Percentiles rank a stretch among this genome's conserved stretches.
Evolutionary conservation across 768 basidiomycete species (phyloP).

Genomic region (Sarcodon aspratus): DNA sequence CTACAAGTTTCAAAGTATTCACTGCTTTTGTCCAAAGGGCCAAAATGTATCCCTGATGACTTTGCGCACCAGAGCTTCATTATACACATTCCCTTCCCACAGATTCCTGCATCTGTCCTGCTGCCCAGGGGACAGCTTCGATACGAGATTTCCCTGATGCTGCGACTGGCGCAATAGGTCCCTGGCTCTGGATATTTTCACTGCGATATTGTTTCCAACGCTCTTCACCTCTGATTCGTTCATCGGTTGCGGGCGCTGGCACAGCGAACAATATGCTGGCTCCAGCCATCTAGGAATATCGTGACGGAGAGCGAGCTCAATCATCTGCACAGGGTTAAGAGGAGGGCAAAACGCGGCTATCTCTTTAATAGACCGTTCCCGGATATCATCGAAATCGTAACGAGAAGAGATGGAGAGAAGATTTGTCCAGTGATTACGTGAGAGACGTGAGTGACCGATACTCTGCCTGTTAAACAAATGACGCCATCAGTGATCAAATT

Average conservation of each 20-base stretch:
- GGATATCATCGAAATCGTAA: conserved; percentile 24
- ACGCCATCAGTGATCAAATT: no score
- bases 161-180: no score
- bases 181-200: background rate
- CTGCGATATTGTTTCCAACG: conserved; percentile 14
- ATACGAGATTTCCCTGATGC: no score
- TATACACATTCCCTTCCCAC: no score
- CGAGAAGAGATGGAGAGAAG: conserved; percentile 29
- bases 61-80: no score
- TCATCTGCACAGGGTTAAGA: conserved; percentile 17
- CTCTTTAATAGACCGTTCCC: conserved; percentile 20
- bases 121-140: no score
- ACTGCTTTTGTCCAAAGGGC: no score
- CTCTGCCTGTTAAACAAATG: background rate
- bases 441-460: background rate
- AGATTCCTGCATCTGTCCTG: no score
- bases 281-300: conserved; percentile 26
- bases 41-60: no score
- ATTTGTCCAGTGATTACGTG: conserved; percentile 18
- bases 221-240: conserved; percentile 21
- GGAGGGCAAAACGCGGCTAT: conserved; percentile 5
- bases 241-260: conserved; percentile 22
- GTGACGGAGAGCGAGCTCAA: conserved; percentile 27
- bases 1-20: no score
- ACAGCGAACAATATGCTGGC: conserved; percentile 25